These are phyloP conservation scores for Claviceps citrina DNA, from an alignment of 2,329 filamentous ascomycete genomes.

Conservation along the genomic window DNA sequence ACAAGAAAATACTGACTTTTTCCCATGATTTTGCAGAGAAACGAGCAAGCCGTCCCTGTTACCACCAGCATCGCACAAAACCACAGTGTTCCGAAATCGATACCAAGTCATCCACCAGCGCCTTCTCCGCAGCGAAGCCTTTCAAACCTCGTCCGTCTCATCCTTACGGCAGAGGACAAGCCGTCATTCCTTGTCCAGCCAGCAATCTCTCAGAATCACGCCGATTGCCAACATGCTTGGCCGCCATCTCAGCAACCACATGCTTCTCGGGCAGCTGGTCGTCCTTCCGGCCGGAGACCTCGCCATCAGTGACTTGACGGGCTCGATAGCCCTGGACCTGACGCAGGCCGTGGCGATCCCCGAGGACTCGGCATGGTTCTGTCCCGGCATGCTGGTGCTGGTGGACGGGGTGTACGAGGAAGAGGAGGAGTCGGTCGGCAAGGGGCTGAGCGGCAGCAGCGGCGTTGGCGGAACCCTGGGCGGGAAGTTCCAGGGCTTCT, in stretches of 20 bases:
- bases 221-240: slow-evolving; percentile 64
- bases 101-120: slow-evolving; percentile 89
- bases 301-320: slow-evolving; percentile 72
- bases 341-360: slow-evolving; percentile 69
- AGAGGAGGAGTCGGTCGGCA: slow-evolving; percentile 57
- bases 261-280: slow-evolving; percentile 71
- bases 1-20: neutral
- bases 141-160: slow-evolving; percentile 67
- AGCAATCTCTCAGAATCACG: slow-evolving; percentile 72
- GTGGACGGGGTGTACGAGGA: slow-evolving; percentile 96
- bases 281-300: slow-evolving; percentile 68
- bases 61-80: slow-evolving; percentile 67
- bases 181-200: slow-evolving; percentile 43
- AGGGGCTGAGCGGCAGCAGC: slow-evolving; percentile 56
- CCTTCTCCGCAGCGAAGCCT: slow-evolving; percentile 80
- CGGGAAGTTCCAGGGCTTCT: slow-evolving; percentile 82
- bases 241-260: slow-evolving; percentile 67
- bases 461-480: slow-evolving; percentile 83
- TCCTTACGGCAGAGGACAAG: slow-evolving; percentile 38
- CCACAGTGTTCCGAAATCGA: slow-evolving; percentile 69
- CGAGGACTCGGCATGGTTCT: slow-evolving; percentile 78
- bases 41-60: slow-evolving; percentile 53
- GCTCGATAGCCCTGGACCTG: slow-evolving; percentile 73
- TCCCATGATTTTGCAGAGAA: slow-evolving; percentile 27
- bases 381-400: slow-evolving; percentile 88